Base-by-base conservation (phyloP, 495 filamentous ascomycete species). In the Annulohypoxylon bovei region DNA sequence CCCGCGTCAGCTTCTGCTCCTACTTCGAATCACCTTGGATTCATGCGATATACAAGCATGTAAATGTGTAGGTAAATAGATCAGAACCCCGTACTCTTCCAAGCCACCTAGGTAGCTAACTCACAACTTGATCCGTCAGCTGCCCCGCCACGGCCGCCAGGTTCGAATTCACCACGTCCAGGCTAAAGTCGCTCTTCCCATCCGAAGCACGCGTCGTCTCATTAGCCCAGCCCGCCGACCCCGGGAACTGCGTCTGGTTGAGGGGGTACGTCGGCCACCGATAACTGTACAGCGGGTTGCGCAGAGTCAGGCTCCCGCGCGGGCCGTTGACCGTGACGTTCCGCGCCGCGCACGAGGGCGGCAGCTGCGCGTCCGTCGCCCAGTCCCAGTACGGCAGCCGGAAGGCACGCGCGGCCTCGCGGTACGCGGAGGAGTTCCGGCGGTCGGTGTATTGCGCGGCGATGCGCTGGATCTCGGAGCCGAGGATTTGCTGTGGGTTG, bases 361-460 rank as follows among this genome's bases (percentile, higher is more conserved):
- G 81, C 6, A 83, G 65, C 6, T 22, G 60, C 0, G 76, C 27
- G 12, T 78, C 67, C 4, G 69, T 30, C 2, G 75, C 79, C 80
- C 81, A 83, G 71, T 82, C 81, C 79, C 81, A 83, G 71, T 76
- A 83, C 2, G 81, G 81, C 20, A 79, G 72, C 6, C 81, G 74
- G 12, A 82, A 69, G 3, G 67, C 74, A 27, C 76, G 62, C 0
- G 78, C 80, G 1, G 81, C 80, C 0, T 73, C 71, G 11, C 62
- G 63, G 68, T 83, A 82, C 6, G 65, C 42, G 12, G 74, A 65
- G 6, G 62, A 59, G 27, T 76, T 52, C 4, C 59, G 62, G 5
- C 66, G 62, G 6, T 62, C 18, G 6, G 60, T 65, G 62, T 81
- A 82, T 46, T 72, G 55, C 4, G 58, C 53, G 6, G 81, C 80